Conservation (phyloP, 805 yeast species). For the Metschnikowia orientalis region DNA sequence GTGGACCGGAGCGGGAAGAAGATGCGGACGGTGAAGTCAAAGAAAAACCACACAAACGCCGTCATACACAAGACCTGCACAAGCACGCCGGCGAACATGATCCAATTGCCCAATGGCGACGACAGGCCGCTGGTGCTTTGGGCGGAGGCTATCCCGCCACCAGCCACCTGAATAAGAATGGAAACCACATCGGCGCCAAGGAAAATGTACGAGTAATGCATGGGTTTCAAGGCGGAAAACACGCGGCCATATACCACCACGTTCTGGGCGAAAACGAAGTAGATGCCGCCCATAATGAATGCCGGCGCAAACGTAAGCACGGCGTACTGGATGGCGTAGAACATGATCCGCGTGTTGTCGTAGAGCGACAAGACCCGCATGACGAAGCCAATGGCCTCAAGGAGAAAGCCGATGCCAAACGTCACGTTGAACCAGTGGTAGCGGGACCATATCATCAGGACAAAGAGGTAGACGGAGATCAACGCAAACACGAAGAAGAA, state of each 20-base stretch:
- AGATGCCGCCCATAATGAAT: constrained; percentile 41
- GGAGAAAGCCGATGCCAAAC: constrained; percentile 32
- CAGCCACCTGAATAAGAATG: constrained; percentile 35
- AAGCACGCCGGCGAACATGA: constrained; percentile 36
- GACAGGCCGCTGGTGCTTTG: constrained; percentile 20
- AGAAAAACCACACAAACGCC: constrained; percentile 32
- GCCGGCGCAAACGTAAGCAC: constrained; percentile 39
- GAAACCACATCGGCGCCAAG: constrained; percentile 35
- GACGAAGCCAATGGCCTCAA: constrained; percentile 36
- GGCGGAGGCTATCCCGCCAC: constrained; percentile 35
- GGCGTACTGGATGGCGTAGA: constrained; percentile 31
- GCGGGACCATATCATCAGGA: constrained; percentile 29
- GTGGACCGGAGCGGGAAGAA: constrained; percentile 24
- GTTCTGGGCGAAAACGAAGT: constrained; percentile 37
- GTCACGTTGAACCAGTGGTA: constrained; percentile 39
- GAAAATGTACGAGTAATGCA: constrained; percentile 42
- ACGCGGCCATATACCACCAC: constrained; percentile 37
- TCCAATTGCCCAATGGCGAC: constrained; percentile 33
- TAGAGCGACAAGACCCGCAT: constrained; percentile 32
- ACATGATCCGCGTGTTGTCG: constrained; percentile 21
- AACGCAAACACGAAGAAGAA: constrained; percentile 27
- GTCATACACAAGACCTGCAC: constrained; percentile 39
- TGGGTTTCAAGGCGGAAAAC: constrained; percentile 35
- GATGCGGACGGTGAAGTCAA: constrained; percentile 30
- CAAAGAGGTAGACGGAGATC: constrained; percentile 22